Conservation (phyloP, 2,329 filamentous ascomycete species). For the Blastomyces gilchristii region DNA sequence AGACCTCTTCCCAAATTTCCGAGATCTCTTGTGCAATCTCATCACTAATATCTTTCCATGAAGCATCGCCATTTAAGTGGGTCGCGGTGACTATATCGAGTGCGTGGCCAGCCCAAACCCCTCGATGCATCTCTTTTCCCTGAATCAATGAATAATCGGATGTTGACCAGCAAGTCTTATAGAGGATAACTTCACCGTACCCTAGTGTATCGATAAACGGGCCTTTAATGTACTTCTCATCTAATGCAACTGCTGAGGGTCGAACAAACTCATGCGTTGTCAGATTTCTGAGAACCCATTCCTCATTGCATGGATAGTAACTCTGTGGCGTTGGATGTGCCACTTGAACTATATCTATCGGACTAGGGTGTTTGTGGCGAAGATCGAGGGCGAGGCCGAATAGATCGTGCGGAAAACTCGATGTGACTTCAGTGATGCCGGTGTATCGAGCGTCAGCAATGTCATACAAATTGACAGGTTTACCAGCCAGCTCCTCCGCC, state of each 20-base stretch:
- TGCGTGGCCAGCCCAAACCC: conserved; percentile 24
- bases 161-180: conserved; percentile 22
- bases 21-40: conserved; percentile 20
- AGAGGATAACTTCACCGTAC: conserved; percentile 23
- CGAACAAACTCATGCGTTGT: conserved; percentile 26
- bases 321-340: conserved; percentile 15
- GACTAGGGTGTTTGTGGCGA: conserved; percentile 12
- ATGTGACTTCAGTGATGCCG: too few species aligned
- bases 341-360: conserved; percentile 15
- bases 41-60: conserved; percentile 24
- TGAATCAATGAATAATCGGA: conserved; percentile 1
- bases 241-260: conserved; percentile 21
- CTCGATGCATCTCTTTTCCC: conserved; percentile 14
- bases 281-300: conserved; percentile 27
- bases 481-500: too few species aligned
- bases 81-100: conserved; percentile 23
- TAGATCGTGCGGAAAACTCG: background rate
- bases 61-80: conserved; percentile 8
- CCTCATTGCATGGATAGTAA: conserved; percentile 22
- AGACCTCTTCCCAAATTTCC: conserved; percentile 8
- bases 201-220: conserved; percentile 22
- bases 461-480: too few species aligned
- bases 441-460: too few species aligned
- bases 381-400: conserved; percentile 7
- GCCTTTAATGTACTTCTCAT: conserved; percentile 21